Percentiles rank a stretch among this genome's conserved stretches.
Evolutionary conservation across 768 basidiomycete genomes (phyloP).

Genomic region (Mycena venus): DNA sequence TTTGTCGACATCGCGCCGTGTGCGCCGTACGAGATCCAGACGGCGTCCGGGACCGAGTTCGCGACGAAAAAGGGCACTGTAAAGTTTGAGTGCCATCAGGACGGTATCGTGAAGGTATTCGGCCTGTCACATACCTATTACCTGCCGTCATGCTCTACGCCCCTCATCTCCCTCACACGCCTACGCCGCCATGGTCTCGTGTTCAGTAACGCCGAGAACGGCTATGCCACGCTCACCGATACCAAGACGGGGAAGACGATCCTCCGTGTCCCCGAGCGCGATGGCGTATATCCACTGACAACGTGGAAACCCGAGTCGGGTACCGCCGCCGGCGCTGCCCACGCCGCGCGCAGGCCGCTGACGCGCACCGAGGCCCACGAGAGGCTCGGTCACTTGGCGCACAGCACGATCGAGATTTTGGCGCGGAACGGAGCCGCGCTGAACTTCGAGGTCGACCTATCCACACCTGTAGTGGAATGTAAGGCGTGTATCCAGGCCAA

Average conservation of each 20-base stretch:
- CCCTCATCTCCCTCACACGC: conserved; percentile 13
- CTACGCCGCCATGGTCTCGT: conserved; percentile 6
- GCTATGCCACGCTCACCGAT: conserved; percentile 9
- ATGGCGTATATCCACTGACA: conserved; percentile 5
- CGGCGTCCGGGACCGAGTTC: no score
- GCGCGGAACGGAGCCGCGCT: no score
- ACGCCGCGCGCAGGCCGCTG: no score
- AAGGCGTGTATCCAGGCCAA: conserved; percentile 10
- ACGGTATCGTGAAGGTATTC: not conserved
- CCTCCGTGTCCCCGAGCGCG: conserved; percentile 20
- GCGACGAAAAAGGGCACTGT: conserved; percentile 3
- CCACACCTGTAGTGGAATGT: conserved; percentile 3
- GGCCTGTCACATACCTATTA: not conserved
- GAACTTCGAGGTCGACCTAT: conserved; percentile 14
- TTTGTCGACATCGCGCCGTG: no score
- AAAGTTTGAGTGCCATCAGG: not conserved
- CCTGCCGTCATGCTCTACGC: conserved; percentile 2
- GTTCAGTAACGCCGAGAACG: conserved; percentile 12
- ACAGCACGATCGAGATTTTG: conserved; percentile 10
- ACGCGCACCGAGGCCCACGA: no score
- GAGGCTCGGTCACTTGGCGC: not conserved
- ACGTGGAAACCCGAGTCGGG: not conserved
- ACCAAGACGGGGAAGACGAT: conserved; percentile 9
- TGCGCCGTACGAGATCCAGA: no score
- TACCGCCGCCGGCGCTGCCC: not conserved